A percentile compares a stretch with the other conserved stretches of the same genome.
Conservation (phyloP, 495 filamentous ascomycete species). For the Haplographium delicatum region DNA sequence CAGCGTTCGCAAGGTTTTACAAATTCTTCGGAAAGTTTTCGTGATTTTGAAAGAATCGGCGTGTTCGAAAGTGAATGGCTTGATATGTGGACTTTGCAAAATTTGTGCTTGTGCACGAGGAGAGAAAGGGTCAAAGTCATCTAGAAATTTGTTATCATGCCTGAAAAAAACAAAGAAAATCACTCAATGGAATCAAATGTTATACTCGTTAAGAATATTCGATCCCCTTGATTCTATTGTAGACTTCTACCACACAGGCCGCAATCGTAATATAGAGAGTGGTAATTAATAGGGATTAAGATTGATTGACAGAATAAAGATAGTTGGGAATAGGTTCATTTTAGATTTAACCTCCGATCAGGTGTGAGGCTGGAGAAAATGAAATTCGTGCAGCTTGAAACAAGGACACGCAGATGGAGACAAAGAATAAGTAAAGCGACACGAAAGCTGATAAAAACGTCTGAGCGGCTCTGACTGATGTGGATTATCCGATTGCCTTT, state of each 20-base stretch:
- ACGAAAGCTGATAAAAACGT: neutral
- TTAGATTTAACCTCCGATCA: constrained; percentile 1
- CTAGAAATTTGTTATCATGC: too few relatives aligned
- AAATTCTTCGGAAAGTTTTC: neutral
- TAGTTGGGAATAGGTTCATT: constrained; percentile 2
- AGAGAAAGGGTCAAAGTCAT: neutral
- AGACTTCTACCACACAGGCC: too few relatives aligned
- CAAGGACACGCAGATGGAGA: constrained; percentile 1
- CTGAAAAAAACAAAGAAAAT: too few relatives aligned
- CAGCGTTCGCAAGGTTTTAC: neutral
- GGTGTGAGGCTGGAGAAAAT: neutral
- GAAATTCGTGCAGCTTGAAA: neutral
- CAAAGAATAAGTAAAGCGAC: neutral
- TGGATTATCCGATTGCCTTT: too few relatives aligned
- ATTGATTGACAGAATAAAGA: too few relatives aligned
- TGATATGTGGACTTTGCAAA: neutral
- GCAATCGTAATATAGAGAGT: too few relatives aligned
- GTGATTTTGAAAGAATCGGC: neutral
- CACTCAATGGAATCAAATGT: too few relatives aligned
- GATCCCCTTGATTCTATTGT: too few relatives aligned
- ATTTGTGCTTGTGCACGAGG: neutral
- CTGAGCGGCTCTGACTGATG: too few relatives aligned
- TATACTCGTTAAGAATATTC: too few relatives aligned
- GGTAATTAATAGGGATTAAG: too few relatives aligned
- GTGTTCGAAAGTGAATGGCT: neutral